Percentiles rank a stretch among this genome's conserved stretches.
Evolutionary conservation across 2,329 filamentous ascomycete genomes (phyloP).

Genomic region (Chaetomium olivaceum): DNA sequence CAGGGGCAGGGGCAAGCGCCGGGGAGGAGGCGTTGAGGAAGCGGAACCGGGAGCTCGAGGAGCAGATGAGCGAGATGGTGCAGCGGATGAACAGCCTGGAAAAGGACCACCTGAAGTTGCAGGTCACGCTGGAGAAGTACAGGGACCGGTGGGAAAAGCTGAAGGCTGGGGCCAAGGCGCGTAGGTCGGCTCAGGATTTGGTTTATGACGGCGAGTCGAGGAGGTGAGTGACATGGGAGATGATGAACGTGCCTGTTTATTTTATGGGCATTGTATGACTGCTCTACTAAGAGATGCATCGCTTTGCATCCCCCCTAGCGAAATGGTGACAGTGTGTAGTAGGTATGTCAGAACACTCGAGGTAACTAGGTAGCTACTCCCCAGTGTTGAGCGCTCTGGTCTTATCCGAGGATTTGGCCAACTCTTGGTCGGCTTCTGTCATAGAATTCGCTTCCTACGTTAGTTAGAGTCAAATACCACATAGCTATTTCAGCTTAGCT

Average conservation of each 20-base stretch:
- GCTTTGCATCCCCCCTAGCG: neutral
- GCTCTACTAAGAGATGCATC: neutral
- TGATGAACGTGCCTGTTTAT: neutral
- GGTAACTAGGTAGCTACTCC: no score
- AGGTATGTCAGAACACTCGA: neutral
- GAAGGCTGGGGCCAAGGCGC: slow-evolving; percentile 61
- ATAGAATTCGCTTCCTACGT: no score
- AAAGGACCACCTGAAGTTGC: slow-evolving; percentile 57
- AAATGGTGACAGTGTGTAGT: neutral
- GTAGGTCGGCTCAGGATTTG: slow-evolving; percentile 45
- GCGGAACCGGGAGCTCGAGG: slow-evolving; percentile 66
- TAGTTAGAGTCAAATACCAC: no score
- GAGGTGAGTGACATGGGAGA: slow-evolving; percentile 5
- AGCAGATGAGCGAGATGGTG: slow-evolving; percentile 58
- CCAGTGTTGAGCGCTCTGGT: no score
- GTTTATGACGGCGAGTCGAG: slow-evolving; percentile 9
- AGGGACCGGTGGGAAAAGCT: slow-evolving; percentile 62
- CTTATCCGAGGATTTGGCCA: no score
- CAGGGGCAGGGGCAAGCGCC: slow-evolving; percentile 27
- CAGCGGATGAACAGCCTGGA: slow-evolving; percentile 68
- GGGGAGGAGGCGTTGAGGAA: slow-evolving; percentile 46
- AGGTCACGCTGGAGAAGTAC: slow-evolving; percentile 59
- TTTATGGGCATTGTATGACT: neutral
- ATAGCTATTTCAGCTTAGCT: no score
- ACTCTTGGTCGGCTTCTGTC: no score